Evolutionary conservation across 805 yeast species (phyloP), one percentile per base, ranked within the genome.

Genomic region (Teunomyces funiuensis): DNA sequence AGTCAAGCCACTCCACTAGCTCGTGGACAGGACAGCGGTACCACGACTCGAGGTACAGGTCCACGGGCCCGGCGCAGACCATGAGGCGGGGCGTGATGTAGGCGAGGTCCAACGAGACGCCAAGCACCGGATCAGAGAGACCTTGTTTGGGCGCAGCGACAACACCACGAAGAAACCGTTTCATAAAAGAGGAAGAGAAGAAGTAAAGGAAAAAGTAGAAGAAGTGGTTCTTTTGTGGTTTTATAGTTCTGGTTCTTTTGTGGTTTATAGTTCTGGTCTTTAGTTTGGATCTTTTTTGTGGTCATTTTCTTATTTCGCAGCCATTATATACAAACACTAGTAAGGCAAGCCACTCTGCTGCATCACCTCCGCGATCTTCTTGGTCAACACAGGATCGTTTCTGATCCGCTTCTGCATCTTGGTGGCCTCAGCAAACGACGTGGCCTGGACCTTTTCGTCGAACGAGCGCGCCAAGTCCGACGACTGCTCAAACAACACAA

Each of bases 361-460:
- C 68, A 82, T 63, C 33, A 83, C 69, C 63, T 82, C 85, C 47
- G 75, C 74, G 50, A 85, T 78, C 65, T 81, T 83, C 27, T 69
- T 68, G 53, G 79, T 74, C 60, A 85, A 73, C 18, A 74, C 65
- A 30, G 88, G 87, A 58, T 85, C 93, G 40, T 74, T 66, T 66
- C 76, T 81, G 54, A 93, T 79, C 58, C 83, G 80, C 58, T 82
- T 69, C 74, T 93, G 99, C 70, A 89, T 80, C 64, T 85, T 86
- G 37, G 96, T 82, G 49, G 97, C 97, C 69, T 88, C 97, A 45
- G 91, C 90, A 55, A 87, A 85, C 14, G 93, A 83, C 48, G 88
- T 82, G 42, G 96, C 93, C 71, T 88, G 97, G 41, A 85, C 74
- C 71, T 88, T 85, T 70, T 91, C 98, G 45, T 84, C 88, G 39